Base-by-base conservation (phyloP, 208 protist species). In the Crithidia sp. region DNA sequence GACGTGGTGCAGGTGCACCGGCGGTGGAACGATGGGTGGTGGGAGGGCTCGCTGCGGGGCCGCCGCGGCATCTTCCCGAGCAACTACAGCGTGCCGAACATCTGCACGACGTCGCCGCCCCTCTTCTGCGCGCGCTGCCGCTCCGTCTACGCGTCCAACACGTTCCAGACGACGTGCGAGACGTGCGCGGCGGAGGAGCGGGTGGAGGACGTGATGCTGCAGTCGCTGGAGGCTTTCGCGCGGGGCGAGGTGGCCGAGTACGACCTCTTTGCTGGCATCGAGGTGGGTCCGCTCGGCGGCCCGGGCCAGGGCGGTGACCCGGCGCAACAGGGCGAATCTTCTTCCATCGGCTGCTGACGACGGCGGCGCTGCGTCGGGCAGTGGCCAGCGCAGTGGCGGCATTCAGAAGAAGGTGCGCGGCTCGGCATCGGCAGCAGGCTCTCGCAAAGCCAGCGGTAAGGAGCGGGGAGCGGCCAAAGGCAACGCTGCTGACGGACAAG, bases 11-110 rank as follows among this genome's bases (percentile, higher is more conserved):
- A 83, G 28, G 82, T 94, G 59, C 87, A 94, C 56, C 88, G 89
- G 9, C 81, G 82, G 19, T 96, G 91, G 91, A 96, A 96, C 54
- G 91, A 96, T 44, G 91, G 91, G 54, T 96, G 91, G 91, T 96
- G 89, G 91, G 91, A 96, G 64, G 91, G 91, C 37, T 84, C 85
- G 8, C 59, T 91, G 61, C 72, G 77, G 39, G 78, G 76, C 12
- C 74, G 75, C 28, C 85, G 86, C n/a, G 91, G 91, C 44, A 91
- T 94, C 64, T 96, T 96, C 53, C 91, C 91, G 28, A 94, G 88
- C 76, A 94, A 94, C 77, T 93, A 93, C 74, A 94, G 89, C n/a
- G 53, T 89, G 0, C 87, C 86, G 9, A 96, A 96, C 71, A 68
- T 79, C 19, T 63, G 62, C 49, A 91, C 87, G 36, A 87, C 81